Base-by-base conservation (phyloP, 164 flowering plant genomes). In the Euptelea pleiosperma region DNA sequence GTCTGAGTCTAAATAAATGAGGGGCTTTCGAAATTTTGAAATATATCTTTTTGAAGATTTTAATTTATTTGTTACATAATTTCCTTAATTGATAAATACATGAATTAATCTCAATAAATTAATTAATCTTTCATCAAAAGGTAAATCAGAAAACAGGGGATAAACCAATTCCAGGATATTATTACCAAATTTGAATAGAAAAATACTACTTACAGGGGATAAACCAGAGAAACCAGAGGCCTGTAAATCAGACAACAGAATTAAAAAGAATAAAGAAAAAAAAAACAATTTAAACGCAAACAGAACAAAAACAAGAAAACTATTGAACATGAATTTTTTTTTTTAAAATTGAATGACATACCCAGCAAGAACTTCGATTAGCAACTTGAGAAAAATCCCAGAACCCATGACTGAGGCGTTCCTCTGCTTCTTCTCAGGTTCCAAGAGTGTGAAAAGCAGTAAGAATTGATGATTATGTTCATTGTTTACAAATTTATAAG, bases 221-320 rank as follows among this genome's bases (percentile, higher is more conserved):
- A 87, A 43, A 73, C 86, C 54, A 87, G 80, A 60, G 89, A 75
- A 57, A 87, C 79, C 57, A 90, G 58, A 64, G 97, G 97, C 89
- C 97, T 90, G 86, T 75, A 71, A 26, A 66, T 19, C 30, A 55
- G 26, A 69, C 74, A 60, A 64, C 39, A 42, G 35, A 41, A 28
- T 40, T 22, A 56, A 39, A n/a, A 8, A 10, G 21, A 6, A 12
- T 11, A 30, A 52, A 42, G 11, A n/a, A 53, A 22, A 37, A 73
- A 12, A 33, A 1, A 46, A 41, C 26, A 34, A 60, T 12, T 35
- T 28, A 37, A 54, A 60, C 53, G 55, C 33, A 11, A 18, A 16
- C 36, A 51, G 30, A 43, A 11, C 24, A 8, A 30, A 37, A 52
- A 44, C 4, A 2, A 19, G 1, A 35, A 19, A 24, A 43, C 10